Percentiles rank a stretch among this genome's conserved stretches.
Conservation (phyloP, 1,139 yeast genomes). For the Kodamaea suecica region DNA sequence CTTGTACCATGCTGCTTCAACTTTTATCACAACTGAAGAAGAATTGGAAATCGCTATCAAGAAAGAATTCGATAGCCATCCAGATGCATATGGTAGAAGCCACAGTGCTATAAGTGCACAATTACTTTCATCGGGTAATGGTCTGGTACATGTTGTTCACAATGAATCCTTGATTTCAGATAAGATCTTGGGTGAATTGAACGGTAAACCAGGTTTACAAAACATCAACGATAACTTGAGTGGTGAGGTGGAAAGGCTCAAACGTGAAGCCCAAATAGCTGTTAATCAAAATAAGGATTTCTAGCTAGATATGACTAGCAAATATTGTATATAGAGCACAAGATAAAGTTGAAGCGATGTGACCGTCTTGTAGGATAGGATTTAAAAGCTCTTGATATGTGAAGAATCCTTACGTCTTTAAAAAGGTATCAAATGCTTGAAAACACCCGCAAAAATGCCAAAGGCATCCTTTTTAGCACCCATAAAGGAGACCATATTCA, state of each 20-base stretch:
- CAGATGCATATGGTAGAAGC: slow-evolving; percentile 35
- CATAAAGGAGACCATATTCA: too few relatives aligned
- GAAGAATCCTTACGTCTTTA: too few relatives aligned
- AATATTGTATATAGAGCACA: too few relatives aligned
- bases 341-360: too few relatives aligned
- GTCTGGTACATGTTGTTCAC: slow-evolving; percentile 24
- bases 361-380: too few relatives aligned
- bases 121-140: slow-evolving; percentile 32
- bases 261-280: slow-evolving; percentile 35
- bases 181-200: slow-evolving; percentile 26
- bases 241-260: slow-evolving; percentile 32
- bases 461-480: too few relatives aligned
- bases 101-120: slow-evolving; percentile 36
- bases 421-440: too few relatives aligned
- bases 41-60: slow-evolving; percentile 57
- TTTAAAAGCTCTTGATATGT: too few relatives aligned
- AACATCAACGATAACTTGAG: slow-evolving; percentile 21
- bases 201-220: slow-evolving; percentile 37
- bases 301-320: not conserved
- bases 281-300: slow-evolving; percentile 16
- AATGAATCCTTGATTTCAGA: slow-evolving; percentile 38
- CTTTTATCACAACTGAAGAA: slow-evolving; percentile 63
- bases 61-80: slow-evolving; percentile 51
- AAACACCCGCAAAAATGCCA: too few relatives aligned
- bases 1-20: slow-evolving; percentile 67